Base-by-base conservation (phyloP, 78 protist species). In the Dictyostelium discoideum region DNA sequence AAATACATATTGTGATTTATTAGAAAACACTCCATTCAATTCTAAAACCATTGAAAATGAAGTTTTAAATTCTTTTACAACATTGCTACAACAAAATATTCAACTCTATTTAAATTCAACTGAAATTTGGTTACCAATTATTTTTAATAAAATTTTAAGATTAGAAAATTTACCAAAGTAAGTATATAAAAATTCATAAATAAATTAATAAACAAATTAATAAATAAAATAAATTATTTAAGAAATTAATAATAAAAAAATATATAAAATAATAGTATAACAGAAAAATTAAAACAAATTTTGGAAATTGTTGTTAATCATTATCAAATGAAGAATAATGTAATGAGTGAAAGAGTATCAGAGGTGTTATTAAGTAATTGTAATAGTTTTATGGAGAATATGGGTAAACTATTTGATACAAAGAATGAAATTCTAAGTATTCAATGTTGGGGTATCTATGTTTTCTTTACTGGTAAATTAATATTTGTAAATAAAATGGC, bases 1-100 rank as follows among this genome's bases (percentile, higher is more conserved):
- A 16, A 11, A 40, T 8, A 72, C 83, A 1, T 90, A 39, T 39
- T 50, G 72, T 11, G 37, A 29, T 6, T 32, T 90, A 29, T 37
- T 90, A 2, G 50, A 42, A 26, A 67, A 9, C 37, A 72, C 79
- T 16, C 95, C 95, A 18, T 82, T 73, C 18, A 63, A 40, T 44
- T 90, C 95, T 46, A 80, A 80, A 72, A 90, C 95, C 3, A 67
- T 90, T 20, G 95, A 90, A n/a, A 54, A 22, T 24, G 95, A 90
- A 46, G 42, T 82, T 39, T 44, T 82, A 26, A 32, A 10, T 26
- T 90, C 95, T 37, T 90, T 90, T 14, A 39, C 10, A 8, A 46
- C 80, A 16, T n/a, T 90, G 5, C 40, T 81, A 40, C 8, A 5
- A 26, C 95, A 90, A 72, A 90, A 90, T 37, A 50, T 77, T 29